Evolutionary conservation across 495 filamentous ascomycete species (phyloP).

Genomic region (Penicillium pancosmium): DNA sequence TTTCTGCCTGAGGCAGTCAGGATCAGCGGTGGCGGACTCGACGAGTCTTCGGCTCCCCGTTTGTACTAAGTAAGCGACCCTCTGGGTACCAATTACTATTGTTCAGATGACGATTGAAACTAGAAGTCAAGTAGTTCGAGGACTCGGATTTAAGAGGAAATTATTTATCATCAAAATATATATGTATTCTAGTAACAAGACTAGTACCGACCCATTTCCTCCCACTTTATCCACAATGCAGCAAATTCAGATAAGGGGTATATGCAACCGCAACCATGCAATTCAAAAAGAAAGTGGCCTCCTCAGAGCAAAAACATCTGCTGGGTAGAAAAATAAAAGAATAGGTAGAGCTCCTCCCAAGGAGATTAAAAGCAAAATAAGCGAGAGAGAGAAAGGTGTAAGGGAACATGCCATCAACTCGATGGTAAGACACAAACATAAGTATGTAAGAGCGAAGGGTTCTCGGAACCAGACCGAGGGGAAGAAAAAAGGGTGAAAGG

Average conservation of each 20-base stretch:
- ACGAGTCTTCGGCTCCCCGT: conserved; percentile 3
- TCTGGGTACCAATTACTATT: too few relatives aligned
- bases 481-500: conserved; percentile 21
- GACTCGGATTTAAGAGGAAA: too few relatives aligned
- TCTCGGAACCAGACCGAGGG: not conserved
- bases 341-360: conserved; percentile 28
- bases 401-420: conserved; percentile 16
- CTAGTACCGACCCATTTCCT: conserved; percentile 5
- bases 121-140: too few relatives aligned
- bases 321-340: conserved; percentile 20
- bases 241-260: conserved; percentile 44
- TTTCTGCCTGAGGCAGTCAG: conserved; percentile 28
- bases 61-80: too few relatives aligned
- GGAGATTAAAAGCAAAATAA: conserved; percentile 22
- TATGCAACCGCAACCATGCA: conserved; percentile 43
- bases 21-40: conserved; percentile 20
- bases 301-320: conserved; percentile 13
- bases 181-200: conserved; percentile 4
- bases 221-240: conserved; percentile 36
- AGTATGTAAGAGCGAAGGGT: conserved; percentile 34
- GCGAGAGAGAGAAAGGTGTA: conserved; percentile 21
- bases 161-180: not conserved
- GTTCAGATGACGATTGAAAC: too few relatives aligned
- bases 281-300: conserved; percentile 32
- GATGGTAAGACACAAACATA: conserved; percentile 24